Conservation (phyloP, 768 basidiomycete species). For the Psilocybe cyanescens region DNA sequence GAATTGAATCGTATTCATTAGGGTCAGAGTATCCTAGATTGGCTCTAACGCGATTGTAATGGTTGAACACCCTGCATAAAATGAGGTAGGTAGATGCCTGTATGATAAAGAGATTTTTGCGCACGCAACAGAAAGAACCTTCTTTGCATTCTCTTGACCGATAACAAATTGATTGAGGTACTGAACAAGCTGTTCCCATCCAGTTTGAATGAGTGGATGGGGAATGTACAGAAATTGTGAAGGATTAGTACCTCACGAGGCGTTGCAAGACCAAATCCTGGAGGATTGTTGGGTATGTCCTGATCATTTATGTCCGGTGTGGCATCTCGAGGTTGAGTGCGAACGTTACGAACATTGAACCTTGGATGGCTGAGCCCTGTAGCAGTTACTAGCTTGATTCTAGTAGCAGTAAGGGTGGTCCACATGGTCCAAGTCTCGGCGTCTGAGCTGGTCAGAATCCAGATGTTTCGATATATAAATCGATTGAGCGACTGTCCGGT, state of each 20-base stretch:
- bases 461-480: not conserved
- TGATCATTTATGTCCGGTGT: conserved; percentile 18
- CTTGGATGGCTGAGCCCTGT: conserved; percentile 21
- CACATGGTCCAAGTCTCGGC: not conserved
- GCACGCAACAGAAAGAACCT: conserved; percentile 91
- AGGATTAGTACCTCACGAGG: conserved; percentile 44
- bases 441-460: not conserved
- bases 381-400: not conserved
- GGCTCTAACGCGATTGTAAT: conserved; percentile 86
- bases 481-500: not conserved
- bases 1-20: conserved; percentile 25
- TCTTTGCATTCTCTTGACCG: conserved; percentile 93
- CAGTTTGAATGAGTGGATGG: not conserved
- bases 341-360: conserved; percentile 37
- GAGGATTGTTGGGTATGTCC: conserved; percentile 32
- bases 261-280: conserved; percentile 60
- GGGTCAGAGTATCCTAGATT: conserved; percentile 58
- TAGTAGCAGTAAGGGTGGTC: not conserved
- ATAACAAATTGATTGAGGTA: conserved; percentile 90
- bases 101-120: conserved; percentile 32
- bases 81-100: not conserved
- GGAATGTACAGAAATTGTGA: not conserved
- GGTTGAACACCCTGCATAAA: conserved; percentile 81
- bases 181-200: conserved; percentile 64
- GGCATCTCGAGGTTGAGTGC: conserved; percentile 61